Percentiles rank a stretch among this genome's conserved stretches.
phyloP scores from a whole-genome alignment of 257 asterid species.

The Solanum bulbocastanum region DNA sequence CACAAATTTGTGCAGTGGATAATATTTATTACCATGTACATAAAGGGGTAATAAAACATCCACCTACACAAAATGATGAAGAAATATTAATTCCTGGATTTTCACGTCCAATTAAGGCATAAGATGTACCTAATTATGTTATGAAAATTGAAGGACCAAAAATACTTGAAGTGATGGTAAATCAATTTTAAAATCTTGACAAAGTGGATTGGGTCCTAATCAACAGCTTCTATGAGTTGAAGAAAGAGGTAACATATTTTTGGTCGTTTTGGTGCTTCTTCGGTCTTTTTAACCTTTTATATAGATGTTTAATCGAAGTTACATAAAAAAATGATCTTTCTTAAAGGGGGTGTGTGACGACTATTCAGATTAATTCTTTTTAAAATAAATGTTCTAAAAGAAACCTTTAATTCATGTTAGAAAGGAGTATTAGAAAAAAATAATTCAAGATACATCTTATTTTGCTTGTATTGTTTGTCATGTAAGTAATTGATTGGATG shows the following conservation, averaged over 20 bases:
- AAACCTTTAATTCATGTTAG: no score
- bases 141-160: not conserved
- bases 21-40: slow-evolving; percentile 1
- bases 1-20: slow-evolving; percentile 6
- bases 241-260: slow-evolving; percentile 12
- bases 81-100: not conserved
- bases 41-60: not conserved
- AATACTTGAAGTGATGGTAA: not conserved
- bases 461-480: no score
- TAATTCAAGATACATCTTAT: no score
- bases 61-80: not conserved
- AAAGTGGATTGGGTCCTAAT: slow-evolving; percentile 25
- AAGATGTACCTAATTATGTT: not conserved
- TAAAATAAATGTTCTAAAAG: no score
- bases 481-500: not conserved
- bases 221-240: slow-evolving; percentile 26
- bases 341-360: no score
- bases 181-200: slow-evolving; percentile 15
- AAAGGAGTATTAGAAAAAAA: no score
- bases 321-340: no score
- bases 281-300: no score
- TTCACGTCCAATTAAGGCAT: not conserved
- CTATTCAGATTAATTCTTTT: no score
- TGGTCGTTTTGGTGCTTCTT: no score
- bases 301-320: no score